Percentiles rank a stretch among this genome's conserved stretches.
Evolutionary conservation across 257 asterid species (phyloP).

Genomic region (Leptodermis oblonga): DNA sequence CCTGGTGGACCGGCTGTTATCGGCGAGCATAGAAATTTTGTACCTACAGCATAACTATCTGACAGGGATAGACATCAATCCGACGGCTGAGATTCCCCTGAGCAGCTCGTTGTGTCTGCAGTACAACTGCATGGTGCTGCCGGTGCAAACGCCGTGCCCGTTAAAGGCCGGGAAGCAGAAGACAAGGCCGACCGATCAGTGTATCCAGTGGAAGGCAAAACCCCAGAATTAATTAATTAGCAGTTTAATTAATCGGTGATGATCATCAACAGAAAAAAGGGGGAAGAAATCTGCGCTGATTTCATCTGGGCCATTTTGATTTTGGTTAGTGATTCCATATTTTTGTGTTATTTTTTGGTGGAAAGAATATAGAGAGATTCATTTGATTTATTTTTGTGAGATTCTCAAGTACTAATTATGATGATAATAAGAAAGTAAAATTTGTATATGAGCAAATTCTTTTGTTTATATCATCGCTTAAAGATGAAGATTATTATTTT

Average conservation of each 20-base stretch:
- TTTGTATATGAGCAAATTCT: no score
- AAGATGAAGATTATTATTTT: no score
- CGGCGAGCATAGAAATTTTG: constrained; percentile 48
- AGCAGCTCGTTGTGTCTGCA: constrained; percentile 78
- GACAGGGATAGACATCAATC: constrained; percentile 81
- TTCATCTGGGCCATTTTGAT: neutral
- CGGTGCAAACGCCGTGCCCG: constrained; percentile 82
- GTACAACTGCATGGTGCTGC: constrained; percentile 89
- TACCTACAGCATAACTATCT: constrained; percentile 81
- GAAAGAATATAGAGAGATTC: constrained; percentile 7
- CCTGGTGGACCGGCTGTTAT: constrained; percentile 66
- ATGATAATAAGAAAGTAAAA: no score
- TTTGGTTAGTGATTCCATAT: neutral
- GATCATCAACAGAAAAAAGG: constrained; percentile 15
- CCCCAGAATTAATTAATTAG: constrained; percentile 25
- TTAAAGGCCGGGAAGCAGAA: constrained; percentile 77
- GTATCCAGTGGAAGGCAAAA: constrained; percentile 66
- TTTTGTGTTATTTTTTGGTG: neutral
- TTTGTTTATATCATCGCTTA: no score
- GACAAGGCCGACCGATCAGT: constrained; percentile 79
- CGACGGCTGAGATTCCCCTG: constrained; percentile 72
- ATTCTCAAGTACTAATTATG: no score
- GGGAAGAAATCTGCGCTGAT: constrained; percentile 9
- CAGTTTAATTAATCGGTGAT: neutral
- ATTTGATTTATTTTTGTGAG: constrained; percentile 27